Base-by-base conservation (phyloP, 169 alveolate species). In the Cryptosporidium ryanae region DNA sequence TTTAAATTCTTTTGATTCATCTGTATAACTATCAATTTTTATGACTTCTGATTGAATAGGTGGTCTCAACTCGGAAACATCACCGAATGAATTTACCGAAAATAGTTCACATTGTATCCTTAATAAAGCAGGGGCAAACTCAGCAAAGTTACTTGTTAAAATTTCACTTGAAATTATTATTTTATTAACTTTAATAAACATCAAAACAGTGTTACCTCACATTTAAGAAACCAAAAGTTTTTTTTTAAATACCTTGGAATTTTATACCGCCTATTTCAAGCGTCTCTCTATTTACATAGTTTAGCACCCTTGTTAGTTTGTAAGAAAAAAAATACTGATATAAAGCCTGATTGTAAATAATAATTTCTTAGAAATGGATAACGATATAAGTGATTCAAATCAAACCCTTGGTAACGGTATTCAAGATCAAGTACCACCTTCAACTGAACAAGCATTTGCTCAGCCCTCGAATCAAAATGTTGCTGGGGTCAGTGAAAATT, bases 51-150 rank as follows among this genome's bases (percentile, higher is more conserved):
- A 55, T 59, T 46, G 63, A 34, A 38, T 23, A 15, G 23, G 27
- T 23, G 63, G 34, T 76, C 21, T 76, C 43, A 12, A 23, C 27
- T 55, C 64, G 21, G 71, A 43, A 46, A 61, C 49, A 27, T 17
- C 54, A 23, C 65, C 87, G 29, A 23, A 43, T 12, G 68, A 76
- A 55, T 55, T 46, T 38, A 76, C 27, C 21, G 63, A 2, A 17
- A 57, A 59, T n/a, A 55, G 59, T 31, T 76, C 87, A 61, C 87
- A 76, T 10, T 76, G 68, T 23, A 76, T 18, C 44, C 71, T 76
- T 27, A 76, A 32, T 23, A 70, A 70, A 59, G 59, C n/a, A 7
- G 87, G 70, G 52, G 38, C 31, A 34, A 50, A 18, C 8, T 38
- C 46, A 4, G 46, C 46, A 38, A 38, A 38, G 46, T 38, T 38